Evolutionary conservation across 2,329 filamentous ascomycete species (phyloP).

Genomic region (Aspergillus sp.): DNA sequence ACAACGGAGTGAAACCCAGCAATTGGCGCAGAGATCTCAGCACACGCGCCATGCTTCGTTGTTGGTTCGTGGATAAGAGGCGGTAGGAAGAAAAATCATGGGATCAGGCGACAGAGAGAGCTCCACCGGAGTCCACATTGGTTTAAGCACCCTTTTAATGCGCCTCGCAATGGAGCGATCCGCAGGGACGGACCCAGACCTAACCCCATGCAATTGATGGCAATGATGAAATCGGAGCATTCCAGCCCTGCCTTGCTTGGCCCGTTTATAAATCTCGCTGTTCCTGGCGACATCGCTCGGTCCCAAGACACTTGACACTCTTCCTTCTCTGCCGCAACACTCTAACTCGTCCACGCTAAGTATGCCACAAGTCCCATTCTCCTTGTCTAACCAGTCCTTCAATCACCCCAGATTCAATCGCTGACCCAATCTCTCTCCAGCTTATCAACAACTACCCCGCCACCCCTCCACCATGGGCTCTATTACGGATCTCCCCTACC

Average conservation of each 20-base stretch:
- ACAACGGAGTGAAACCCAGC: constrained; percentile 22
- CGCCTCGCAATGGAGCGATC: constrained; percentile 10
- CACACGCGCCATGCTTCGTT: constrained; percentile 33
- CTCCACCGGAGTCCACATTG: constrained; percentile 8
- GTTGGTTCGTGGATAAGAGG: background rate
- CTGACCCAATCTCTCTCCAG: background rate
- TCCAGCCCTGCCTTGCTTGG: background rate
- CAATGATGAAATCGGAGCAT: background rate
- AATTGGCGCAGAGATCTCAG: constrained; percentile 32
- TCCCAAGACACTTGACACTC: background rate
- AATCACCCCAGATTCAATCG: background rate
- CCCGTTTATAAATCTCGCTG: background rate
- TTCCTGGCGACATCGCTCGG: background rate
- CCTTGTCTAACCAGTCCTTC: background rate
- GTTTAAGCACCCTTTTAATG: constrained; percentile 3
- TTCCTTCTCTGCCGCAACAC: background rate
- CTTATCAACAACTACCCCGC: constrained; percentile 1
- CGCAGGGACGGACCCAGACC: constrained; percentile 11
- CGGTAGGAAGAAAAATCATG: constrained; percentile 4
- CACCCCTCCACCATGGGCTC: constrained; percentile 29
- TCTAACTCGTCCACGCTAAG: background rate
- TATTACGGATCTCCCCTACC: constrained; percentile 36
- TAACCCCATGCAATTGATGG: background rate
- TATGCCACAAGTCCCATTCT: background rate
- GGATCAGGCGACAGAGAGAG: background rate